Base-by-base conservation (phyloP, 768 basidiomycete species). In the Trametes meyenii region DNA sequence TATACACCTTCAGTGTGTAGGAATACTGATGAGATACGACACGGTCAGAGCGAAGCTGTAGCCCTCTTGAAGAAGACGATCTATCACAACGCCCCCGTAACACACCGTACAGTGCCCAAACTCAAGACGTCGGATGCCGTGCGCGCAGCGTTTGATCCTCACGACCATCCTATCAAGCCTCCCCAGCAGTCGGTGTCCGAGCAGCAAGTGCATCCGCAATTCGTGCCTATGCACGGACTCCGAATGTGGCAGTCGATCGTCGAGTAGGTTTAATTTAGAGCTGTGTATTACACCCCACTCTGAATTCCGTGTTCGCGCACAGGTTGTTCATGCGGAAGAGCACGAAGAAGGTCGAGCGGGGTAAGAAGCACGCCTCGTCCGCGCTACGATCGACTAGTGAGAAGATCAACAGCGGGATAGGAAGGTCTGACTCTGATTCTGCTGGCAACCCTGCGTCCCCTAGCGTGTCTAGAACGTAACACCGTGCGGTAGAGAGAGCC, bases 181-280 rank as follows among this genome's bases (percentile, higher is more conserved):
- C 84, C 85, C 2, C 72, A 73, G 58, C 84, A 85, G 67, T 85
- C 84, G 3, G 83, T 77, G 10, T 83, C 84, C 13, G 85, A 86
- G 69, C 76, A 84, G 66, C 85, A 85, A 67, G 76, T 78, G 29
- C 70, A 66, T 6, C 68, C 70, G 21, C 74, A 74, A 56, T 66
- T 81, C 16, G 61, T 79, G 12, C 79, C 81, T 16, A 66, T 86
- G 39, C 83, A 87, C 66, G 85, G 85, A 6, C 70, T 86, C 56
- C 73, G 75, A 19, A 79, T 86, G 58, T 86, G 85, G 84, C 80
- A 83, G 67, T 75, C 75, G 6, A 67, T 86, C 23, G 65, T 85
- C 54, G 75, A 77, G 83, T 83, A 33, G 39, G 57, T 45, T 62
- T 65, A 79, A 66, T 0, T 21, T 53, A 12, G 40, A 12, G 1